Evolutionary conservation across 257 asterid species (phyloP).

Genomic region (Datura wrightii): DNA sequence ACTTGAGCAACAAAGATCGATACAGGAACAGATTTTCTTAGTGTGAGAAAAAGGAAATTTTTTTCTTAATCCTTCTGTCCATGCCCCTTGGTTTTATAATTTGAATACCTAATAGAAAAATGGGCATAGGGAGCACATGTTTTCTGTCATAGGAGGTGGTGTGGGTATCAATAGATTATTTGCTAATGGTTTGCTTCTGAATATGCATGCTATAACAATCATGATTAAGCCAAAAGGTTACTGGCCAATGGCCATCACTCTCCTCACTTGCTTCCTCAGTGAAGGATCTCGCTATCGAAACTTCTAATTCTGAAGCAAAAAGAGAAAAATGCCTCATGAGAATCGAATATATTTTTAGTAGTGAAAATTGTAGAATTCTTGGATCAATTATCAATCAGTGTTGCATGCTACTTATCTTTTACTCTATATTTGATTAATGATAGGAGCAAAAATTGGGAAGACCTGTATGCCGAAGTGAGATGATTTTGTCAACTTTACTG

Average conservation of each 20-base stretch:
- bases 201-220: slow-evolving; percentile 30
- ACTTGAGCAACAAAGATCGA: not conserved
- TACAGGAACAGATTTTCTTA: not conserved
- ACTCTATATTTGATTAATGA: too few species aligned
- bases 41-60: not conserved
- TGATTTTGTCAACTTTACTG: too few species aligned
- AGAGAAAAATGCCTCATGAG: not conserved
- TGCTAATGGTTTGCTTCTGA: slow-evolving; percentile 33
- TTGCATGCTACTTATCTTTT: too few species aligned
- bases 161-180: not conserved
- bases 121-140: slow-evolving; percentile 12
- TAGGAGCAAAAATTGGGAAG: too few species aligned
- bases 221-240: slow-evolving; percentile 33
- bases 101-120: not conserved
- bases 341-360: not conserved
- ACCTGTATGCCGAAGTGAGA: too few species aligned
- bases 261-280: slow-evolving; percentile 59
- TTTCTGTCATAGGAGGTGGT: slow-evolving; percentile 25
- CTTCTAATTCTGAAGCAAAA: slow-evolving; percentile 53
- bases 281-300: slow-evolving; percentile 43
- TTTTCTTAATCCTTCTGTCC: not conserved
- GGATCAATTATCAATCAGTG: too few species aligned
- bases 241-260: slow-evolving; percentile 67
- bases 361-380: not conserved
- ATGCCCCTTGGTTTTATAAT: not conserved